Percentiles rank a stretch among this genome's conserved stretches.
These are phyloP conservation scores for Umbelopsis ramanniana DNA, from an alignment of 192 early-diverging fungal genomes.

Conservation along the genomic window DNA sequence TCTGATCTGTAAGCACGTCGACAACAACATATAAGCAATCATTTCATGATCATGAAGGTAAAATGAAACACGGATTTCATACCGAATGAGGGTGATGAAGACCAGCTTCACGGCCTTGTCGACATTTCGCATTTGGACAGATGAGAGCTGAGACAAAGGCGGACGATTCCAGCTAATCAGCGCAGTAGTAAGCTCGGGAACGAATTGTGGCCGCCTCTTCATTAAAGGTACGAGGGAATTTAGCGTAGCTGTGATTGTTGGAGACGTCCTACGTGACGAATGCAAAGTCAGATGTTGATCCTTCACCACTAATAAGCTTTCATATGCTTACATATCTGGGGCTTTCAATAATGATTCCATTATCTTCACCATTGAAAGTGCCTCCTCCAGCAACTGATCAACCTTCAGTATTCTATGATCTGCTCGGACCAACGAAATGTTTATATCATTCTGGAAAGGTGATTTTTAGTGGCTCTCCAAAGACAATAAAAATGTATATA, in stretches of 20 bases:
- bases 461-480: not conserved
- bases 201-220: slow-evolving; percentile 40
- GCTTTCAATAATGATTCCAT: slow-evolving; percentile 6
- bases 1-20: slow-evolving; percentile 23
- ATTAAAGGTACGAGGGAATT: slow-evolving; percentile 39
- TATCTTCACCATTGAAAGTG: slow-evolving; percentile 31
- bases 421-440: slow-evolving; percentile 36
- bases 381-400: slow-evolving; percentile 31
- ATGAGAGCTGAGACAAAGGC: slow-evolving; percentile 19
- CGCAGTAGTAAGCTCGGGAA: slow-evolving; percentile 20
- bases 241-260: slow-evolving; percentile 43
- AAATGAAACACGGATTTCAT: not conserved
- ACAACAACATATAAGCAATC: too few relatives aligned
- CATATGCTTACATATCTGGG: not conserved
- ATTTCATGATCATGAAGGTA: not conserved
- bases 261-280: slow-evolving; percentile 26
- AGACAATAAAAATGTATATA: not conserved
- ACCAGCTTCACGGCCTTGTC: slow-evolving; percentile 38
- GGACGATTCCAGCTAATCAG: slow-evolving; percentile 33
- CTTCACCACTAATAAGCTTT: not conserved
- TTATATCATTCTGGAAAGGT: slow-evolving; percentile 33
- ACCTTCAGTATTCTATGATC: slow-evolving; percentile 42
- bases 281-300: not conserved
- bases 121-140: slow-evolving; percentile 35
- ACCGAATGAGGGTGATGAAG: slow-evolving; percentile 44